phyloP scores from a whole-genome alignment of 495 filamentous ascomycete species.

The Lepraria neglecta region DNA sequence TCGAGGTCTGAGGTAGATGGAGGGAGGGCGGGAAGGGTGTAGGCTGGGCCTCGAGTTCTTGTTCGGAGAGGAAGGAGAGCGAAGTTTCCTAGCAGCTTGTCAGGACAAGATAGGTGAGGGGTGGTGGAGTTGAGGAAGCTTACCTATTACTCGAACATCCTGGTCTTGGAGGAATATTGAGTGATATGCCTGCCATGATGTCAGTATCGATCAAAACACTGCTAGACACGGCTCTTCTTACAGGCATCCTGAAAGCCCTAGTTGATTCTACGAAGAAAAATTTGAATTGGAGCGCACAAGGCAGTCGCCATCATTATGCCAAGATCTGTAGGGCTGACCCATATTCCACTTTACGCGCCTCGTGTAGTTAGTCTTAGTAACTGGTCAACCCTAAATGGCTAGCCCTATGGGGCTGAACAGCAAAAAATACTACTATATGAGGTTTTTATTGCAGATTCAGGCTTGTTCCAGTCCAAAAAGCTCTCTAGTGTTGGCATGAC shows the following conservation, averaged over 20 bases:
- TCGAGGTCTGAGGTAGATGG: conserved; percentile 59
- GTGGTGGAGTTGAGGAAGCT: background rate
- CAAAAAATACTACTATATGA: too few species aligned
- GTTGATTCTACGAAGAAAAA: background rate
- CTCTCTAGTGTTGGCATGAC: too few species aligned
- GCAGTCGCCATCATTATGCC: conserved; percentile 13
- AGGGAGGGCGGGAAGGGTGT: conserved; percentile 69
- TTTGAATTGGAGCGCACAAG: background rate
- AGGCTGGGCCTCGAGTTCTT: conserved; percentile 83
- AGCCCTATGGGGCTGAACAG: too few species aligned
- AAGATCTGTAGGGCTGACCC: conserved; percentile 13
- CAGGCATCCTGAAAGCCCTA: conserved; percentile 44
- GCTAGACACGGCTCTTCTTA: conserved; percentile 28
- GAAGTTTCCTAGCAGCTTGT: conserved; percentile 65
- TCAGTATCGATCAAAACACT: background rate
- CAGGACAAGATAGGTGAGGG: background rate
- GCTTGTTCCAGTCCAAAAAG: too few species aligned
- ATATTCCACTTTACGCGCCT: conserved; percentile 14
- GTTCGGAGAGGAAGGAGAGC: conserved; percentile 91
- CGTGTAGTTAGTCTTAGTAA: too few species aligned
- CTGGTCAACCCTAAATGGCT: too few species aligned
- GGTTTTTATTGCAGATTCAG: too few species aligned
- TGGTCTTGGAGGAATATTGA: conserved; percentile 84
- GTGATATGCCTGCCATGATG: conserved; percentile 68
- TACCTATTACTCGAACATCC: conserved; percentile 61